Evolutionary conservation across 306 rosid genomes (phyloP).

Genomic region (Prosopis cineraria): DNA sequence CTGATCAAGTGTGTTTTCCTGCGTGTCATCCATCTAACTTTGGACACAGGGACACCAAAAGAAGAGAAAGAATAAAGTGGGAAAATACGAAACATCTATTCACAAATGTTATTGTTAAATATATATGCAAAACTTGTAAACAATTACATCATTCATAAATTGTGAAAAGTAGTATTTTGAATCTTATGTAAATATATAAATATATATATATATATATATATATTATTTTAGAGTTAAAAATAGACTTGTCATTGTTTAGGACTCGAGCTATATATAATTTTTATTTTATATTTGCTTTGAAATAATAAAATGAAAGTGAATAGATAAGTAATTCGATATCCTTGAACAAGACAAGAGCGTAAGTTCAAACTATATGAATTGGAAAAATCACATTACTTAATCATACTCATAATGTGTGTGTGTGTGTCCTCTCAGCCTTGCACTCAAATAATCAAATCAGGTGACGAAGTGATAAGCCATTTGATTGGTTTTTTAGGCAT

Average conservation of each 20-base stretch:
- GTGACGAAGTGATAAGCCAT: background rate
- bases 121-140: no score
- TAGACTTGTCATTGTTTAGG: no score
- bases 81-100: background rate
- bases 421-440: background rate
- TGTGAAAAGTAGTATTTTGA: no score
- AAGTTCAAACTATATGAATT: background rate
- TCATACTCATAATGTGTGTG: background rate
- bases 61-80: background rate
- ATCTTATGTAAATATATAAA: no score
- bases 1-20: background rate
- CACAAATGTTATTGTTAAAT: no score
- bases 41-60: background rate
- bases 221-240: no score
- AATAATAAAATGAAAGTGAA: no score
- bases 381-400: background rate
- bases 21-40: background rate
- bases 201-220: no score
- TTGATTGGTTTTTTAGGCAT: background rate
- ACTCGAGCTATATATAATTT: no score
- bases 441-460: background rate
- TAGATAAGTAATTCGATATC: no score
- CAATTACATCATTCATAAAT: no score
- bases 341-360: background rate
- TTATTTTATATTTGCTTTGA: no score